Conservation (phyloP, 768 basidiomycete species). For the Tylopilus rubrobrunneus region DNA sequence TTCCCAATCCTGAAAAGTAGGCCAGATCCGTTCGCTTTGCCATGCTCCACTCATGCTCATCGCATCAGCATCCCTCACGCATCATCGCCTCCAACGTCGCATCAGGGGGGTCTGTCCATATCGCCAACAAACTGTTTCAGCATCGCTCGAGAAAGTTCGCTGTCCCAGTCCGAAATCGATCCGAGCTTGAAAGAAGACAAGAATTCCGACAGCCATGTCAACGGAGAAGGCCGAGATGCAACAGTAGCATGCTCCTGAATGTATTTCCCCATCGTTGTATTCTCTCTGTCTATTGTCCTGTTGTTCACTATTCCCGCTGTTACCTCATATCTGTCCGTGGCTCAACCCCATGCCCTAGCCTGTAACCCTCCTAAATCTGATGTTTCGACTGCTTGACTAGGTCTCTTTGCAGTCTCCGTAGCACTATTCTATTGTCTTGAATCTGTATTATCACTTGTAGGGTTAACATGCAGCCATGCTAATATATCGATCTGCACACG, state of each 20-base stretch:
- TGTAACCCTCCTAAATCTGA: conserved; percentile 9
- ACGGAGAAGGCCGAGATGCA: conserved; percentile 10
- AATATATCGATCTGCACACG: conserved; percentile 13
- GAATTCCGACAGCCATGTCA: conserved; percentile 5
- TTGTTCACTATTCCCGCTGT: conserved; percentile 20
- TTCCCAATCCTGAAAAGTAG: conserved; percentile 97
- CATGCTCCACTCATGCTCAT: neutral
- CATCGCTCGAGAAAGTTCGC: conserved; percentile 58
- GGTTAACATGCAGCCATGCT: conserved; percentile 17
- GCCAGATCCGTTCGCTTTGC: conserved; percentile 25
- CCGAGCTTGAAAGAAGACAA: conserved; percentile 16
- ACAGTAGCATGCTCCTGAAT: conserved; percentile 10
- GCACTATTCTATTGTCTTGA: conserved; percentile 21
- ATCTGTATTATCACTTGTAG: conserved; percentile 31
- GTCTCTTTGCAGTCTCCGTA: conserved; percentile 15
- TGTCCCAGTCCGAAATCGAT: conserved; percentile 31
- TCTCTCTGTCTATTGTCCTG: conserved; percentile 3
- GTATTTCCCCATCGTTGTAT: neutral
- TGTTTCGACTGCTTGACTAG: conserved; percentile 13
- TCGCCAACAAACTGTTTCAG: conserved; percentile 72
- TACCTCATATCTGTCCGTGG: conserved; percentile 21
- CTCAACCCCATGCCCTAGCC: conserved; percentile 12
- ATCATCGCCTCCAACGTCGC: conserved; percentile 58
- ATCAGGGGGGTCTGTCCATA: conserved; percentile 56
- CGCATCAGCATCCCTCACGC: conserved; percentile 81